Evolutionary conservation across 2,329 filamentous ascomycete species (phyloP).

Genomic region (Sphaerulina populicola): DNA sequence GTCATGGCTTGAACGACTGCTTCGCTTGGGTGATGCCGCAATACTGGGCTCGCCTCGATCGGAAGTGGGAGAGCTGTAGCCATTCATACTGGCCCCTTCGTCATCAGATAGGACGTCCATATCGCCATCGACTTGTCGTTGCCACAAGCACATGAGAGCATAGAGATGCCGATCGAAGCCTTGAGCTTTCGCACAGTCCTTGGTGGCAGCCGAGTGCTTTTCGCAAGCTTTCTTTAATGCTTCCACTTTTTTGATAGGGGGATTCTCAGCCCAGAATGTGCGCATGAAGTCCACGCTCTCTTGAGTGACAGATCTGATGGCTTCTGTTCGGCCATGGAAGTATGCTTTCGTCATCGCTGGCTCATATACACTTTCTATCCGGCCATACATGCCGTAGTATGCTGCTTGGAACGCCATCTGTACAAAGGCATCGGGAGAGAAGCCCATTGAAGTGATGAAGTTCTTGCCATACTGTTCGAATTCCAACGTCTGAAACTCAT

Average conservation of each 20-base stretch:
- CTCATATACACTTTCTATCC: constrained; percentile 91
- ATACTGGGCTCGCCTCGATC: constrained; percentile 37
- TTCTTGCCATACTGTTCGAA: constrained; percentile 89
- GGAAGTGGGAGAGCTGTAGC: constrained; percentile 44
- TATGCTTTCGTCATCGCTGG: constrained; percentile 96
- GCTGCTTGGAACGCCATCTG: constrained; percentile 99
- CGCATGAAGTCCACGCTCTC: constrained; percentile 84
- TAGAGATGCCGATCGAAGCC: constrained; percentile 92
- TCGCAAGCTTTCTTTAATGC: constrained; percentile 75
- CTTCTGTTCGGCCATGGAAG: constrained; percentile 89
- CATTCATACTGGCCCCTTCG: constrained; percentile 52
- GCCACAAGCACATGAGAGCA: constrained; percentile 90
- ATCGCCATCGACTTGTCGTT: constrained; percentile 73
- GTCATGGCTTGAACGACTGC: constrained; percentile 40
- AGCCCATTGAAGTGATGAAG: constrained; percentile 93
- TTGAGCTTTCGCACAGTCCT: constrained; percentile 77
- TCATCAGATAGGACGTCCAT: constrained; percentile 34
- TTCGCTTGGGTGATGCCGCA: constrained; percentile 48
- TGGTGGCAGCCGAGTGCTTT: constrained; percentile 71
- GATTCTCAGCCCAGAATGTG: constrained; percentile 89
- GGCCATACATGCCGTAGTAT: constrained; percentile 92
- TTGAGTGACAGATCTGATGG: constrained; percentile 74
- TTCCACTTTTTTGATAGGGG: constrained; percentile 73
- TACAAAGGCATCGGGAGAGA: constrained; percentile 93
- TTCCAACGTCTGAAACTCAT: constrained; percentile 88